phyloP scores from a whole-genome alignment of 345 rosid species.

The Brassica cretica region DNA sequence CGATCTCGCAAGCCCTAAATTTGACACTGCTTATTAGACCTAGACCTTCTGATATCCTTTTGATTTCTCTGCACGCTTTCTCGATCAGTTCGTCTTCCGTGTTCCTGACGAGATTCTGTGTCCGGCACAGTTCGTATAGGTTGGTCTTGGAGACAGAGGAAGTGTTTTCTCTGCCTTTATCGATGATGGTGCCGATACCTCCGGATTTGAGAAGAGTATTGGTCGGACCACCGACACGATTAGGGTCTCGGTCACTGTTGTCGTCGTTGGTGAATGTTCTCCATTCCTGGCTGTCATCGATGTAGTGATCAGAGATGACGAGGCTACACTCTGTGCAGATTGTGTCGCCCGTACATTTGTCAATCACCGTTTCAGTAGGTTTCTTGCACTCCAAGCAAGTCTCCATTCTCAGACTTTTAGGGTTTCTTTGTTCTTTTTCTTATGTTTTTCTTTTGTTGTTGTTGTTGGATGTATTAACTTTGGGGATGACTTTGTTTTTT shows the following conservation, averaged over 20 bases:
- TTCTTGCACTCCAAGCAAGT: slow-evolving; percentile 24
- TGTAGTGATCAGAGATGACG: not conserved
- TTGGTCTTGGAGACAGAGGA: not conserved
- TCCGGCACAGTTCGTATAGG: not conserved
- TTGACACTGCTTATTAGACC: not conserved
- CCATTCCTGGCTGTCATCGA: not conserved
- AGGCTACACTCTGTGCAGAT: slow-evolving; percentile 29
- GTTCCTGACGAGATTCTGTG: not conserved
- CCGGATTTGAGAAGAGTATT: slow-evolving; percentile 28
- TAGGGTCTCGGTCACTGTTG: slow-evolving; percentile 8
- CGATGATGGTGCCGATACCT: slow-evolving; percentile 12
- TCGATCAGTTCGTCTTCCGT: slow-evolving; percentile 1
- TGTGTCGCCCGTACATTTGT: slow-evolving; percentile 19
- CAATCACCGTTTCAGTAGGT: not conserved
- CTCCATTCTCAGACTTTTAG: slow-evolving; percentile 14
- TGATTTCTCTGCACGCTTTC: slow-evolving; percentile 9
- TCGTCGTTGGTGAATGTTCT: slow-evolving; percentile 25
- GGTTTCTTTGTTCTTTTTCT: not conserved
- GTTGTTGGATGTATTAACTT: not conserved
- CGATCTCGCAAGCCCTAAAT: slow-evolving; percentile 31
- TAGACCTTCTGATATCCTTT: not conserved
- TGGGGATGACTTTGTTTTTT: not conserved
- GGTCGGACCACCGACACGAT: slow-evolving; percentile 23
- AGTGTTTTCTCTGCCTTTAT: not conserved
- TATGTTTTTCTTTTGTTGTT: not conserved